Evolutionary conservation across 2,329 filamentous ascomycete genomes (phyloP).

Genomic region (Raffaelea arxii): DNA sequence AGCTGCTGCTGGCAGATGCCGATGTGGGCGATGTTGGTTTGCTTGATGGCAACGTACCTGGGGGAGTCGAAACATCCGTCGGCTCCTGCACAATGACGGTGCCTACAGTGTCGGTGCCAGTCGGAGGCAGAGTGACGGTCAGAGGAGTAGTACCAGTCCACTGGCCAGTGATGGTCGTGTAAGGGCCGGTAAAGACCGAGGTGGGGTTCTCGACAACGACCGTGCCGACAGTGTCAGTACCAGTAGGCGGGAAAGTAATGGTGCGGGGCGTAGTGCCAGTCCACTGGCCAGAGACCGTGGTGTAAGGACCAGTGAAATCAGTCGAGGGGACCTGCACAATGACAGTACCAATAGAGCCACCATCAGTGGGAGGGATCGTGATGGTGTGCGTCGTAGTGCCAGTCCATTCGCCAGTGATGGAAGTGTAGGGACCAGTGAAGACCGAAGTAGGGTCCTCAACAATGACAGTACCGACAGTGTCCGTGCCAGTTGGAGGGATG

Average conservation of each 20-base stretch:
- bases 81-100: slow-evolving; percentile 11
- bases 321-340: slow-evolving; percentile 1
- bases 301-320: slow-evolving; percentile 5
- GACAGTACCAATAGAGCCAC: slow-evolving; percentile 2
- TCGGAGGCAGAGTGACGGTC: slow-evolving; percentile 9
- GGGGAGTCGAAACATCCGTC: background rate
- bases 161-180: slow-evolving; percentile 12
- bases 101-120: slow-evolving; percentile 5
- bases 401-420: background rate
- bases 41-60: no score
- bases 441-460: slow-evolving; percentile 4
- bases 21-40: slow-evolving; percentile 1
- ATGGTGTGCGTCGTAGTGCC: background rate
- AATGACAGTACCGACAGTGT: background rate
- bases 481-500: slow-evolving; percentile 13
- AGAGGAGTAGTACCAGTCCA: slow-evolving; percentile 8
- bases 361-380: background rate
- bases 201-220: slow-evolving; percentile 11
- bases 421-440: slow-evolving; percentile 3
- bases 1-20: background rate
- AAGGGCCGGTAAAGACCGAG: slow-evolving; percentile 9
- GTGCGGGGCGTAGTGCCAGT: slow-evolving; percentile 1
- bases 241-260: slow-evolving; percentile 10
- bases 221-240: slow-evolving; percentile 43
- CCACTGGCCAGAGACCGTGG: slow-evolving; percentile 4